These are phyloP conservation scores for Epichloe aotearoae DNA, from an alignment of 2,329 filamentous ascomycete genomes.

Conservation along the genomic window DNA sequence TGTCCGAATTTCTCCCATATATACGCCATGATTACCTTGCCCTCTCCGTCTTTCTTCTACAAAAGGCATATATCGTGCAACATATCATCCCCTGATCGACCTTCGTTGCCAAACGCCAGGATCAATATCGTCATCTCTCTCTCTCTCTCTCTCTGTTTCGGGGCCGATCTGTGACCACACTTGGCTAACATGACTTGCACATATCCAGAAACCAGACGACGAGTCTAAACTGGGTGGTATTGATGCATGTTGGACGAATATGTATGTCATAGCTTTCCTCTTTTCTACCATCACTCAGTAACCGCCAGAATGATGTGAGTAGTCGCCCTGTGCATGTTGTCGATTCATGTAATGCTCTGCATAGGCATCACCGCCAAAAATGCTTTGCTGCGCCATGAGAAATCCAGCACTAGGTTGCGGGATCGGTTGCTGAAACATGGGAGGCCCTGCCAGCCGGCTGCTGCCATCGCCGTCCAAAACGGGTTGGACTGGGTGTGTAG, in stretches of 20 bases:
- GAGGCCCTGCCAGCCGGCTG: constrained; percentile 5
- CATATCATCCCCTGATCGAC: neutral
- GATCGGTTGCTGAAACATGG: constrained; percentile 12
- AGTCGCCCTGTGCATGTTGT: constrained; percentile 6
- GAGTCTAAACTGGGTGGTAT: too few species aligned
- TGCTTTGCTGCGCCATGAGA: constrained; percentile 11
- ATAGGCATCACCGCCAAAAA: constrained; percentile 11
- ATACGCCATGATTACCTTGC: neutral
- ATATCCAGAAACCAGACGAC: too few species aligned
- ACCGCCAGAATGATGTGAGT: constrained; percentile 7
- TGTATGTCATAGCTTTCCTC: neutral
- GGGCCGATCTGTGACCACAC: too few species aligned
- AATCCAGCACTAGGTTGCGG: constrained; percentile 8
- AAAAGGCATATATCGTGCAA: neutral
- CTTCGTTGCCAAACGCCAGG: neutral
- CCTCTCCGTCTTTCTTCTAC: neutral
- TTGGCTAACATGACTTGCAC: too few species aligned
- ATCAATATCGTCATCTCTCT: neutral
- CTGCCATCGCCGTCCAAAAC: constrained; percentile 3
- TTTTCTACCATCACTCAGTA: neutral
- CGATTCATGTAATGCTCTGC: constrained; percentile 8
- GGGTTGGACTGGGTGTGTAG: constrained; percentile 6
- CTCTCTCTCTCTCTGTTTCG: neutral
- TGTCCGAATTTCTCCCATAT: neutral
- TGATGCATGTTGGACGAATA: too few species aligned